Base-by-base conservation (phyloP, 2,329 filamentous ascomycete genomes). In the Fusarium falciforme region DNA sequence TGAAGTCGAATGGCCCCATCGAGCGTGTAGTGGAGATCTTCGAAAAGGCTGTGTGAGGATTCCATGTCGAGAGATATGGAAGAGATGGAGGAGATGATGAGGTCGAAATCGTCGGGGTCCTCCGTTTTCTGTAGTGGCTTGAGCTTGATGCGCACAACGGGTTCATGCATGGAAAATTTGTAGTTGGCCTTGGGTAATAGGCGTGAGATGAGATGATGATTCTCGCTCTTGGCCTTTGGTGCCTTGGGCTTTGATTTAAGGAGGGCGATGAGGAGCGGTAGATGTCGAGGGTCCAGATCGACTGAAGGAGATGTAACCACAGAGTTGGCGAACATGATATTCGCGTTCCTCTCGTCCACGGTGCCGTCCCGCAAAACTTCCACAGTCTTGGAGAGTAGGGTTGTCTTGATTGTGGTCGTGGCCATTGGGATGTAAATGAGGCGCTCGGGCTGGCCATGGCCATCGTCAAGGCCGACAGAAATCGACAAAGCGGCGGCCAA, bases 401-500 rank as follows among this genome's bases (percentile, higher is more conserved):
- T 99, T 0, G 96, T 98, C 81, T 96, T 94, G 68, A 98, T 91
- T 0, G 92, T 99, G 4, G 95, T 98, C 2, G 96, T 99, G 22
- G 96, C 94, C 96, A 99, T 98, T 1, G 96, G 96, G 49, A 99
- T 90, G 81, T 99, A 99, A 25, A 98, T 84, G 67, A 99, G 89
- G 63, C 96, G 92, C 80, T 98, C 94, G 0, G 94, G 93, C 77
- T 93, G 93, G 10, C 93, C 93, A 31, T 92, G 90, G n/a, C 94
- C 94, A 80, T 98, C 95, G 78, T 98, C 95, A 38, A 99, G 87
- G 42, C 95, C 96, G 66, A 98, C 88, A 0, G 96, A 96, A 65
- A 99, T 93, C 1, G 96, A 98, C 44, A 99, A 91, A 5, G 95
- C 96, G 20, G 96, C 96, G 25, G 96, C 89, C 38, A 99, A 88